Base-by-base conservation (phyloP, 352 stramenopile species). In the Pythium scleroteichum region DNA sequence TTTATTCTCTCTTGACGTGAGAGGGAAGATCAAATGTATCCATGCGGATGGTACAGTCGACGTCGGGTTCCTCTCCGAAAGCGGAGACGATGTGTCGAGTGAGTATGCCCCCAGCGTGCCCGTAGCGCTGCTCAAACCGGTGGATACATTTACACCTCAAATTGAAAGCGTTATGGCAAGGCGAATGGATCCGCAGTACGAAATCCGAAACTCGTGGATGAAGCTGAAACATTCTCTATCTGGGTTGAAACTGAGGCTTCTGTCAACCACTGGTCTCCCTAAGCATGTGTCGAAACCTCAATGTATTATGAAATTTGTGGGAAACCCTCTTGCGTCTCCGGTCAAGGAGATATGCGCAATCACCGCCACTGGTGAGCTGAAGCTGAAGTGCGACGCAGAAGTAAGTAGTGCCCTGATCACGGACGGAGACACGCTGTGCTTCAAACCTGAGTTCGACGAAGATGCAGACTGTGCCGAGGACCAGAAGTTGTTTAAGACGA, bases 1-100 rank as follows among this genome's bases (percentile, higher is more conserved):
- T 33, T 53, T 89, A 5, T 78, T 89, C 26, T 89, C 79, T 0
- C 26, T 87, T 26, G 82, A 91, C 53, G 62, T 79, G 2, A 72
- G 79, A 26, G 82, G 77, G 4, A 71, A 76, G 27, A 76, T 91
- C 26, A 64, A 83, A 41, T 62, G 60, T 9, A 62, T 89, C 4
- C 75, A 75, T 10, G 54, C 47, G 19, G 76, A 91, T 41, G 82
- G 82, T 20, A 84, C 66, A 12, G 76, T 86, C 0, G 79, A 91
- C 48, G 72, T 91, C 19, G 62, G 63, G 2, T 20, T 87, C 8
- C n/a, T 73, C 0, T 64, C 71, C 2, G 39, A 47, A 9, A 46
- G 13, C 2, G 52, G 35, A 29, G 46, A 19, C 5, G n/a, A 45
- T 17, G 32, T 22, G 10, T 48, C 22, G 16, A 48, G 53, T 2